Base-by-base conservation (phyloP, 148 eudicot species). In the Amaranthus cruentus region DNA sequence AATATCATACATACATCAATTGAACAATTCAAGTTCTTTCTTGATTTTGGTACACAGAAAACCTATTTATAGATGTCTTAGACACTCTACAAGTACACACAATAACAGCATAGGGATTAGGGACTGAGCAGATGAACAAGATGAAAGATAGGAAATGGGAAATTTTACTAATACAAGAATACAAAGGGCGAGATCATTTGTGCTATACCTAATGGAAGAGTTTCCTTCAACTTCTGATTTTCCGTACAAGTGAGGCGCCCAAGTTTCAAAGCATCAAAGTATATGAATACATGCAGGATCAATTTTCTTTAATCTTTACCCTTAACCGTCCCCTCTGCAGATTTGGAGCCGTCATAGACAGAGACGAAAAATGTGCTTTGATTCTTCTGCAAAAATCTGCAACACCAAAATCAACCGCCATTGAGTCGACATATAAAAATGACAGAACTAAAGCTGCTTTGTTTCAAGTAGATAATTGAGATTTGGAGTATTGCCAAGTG, bases 371-470 rank as follows among this genome's bases (percentile, higher is more conserved):
- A 91, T 62, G 83, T 72, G 56, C 72, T 75, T 68, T 95, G 96
- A 73, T 95, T 90, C 83, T 84, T 91, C 81, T 95, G 96, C 81
- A 91, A 70, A 85, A 87, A 94, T 87, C 98, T 94, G 76, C 38
- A 60, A 72, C 55, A 66, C 55, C 38, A 28, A 50, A 59, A 44
- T 8, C 2, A 55, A 14, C 62, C 52, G 44, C 28, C 47, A 43
- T 53, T 52, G 21, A 28, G 28, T 9, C 38, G 38, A 28, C 38
- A 28, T 28, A 28, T 28, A 28, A 28, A 28, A 28, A 28, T 28
- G 38, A 28, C 38, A 28, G 38, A 28, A 28, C 38, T 28, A 28
- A 28, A 28, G 38, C 38, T 28, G 38, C 38, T 28, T 28, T 28
- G 38, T 28, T 28, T 28, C 38, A 28, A 28, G 38, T 28, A 28